Evolutionary conservation across 257 asterid species (phyloP), one percentile per base, ranked within the genome.

Genomic region (Solanum neorickii): DNA sequence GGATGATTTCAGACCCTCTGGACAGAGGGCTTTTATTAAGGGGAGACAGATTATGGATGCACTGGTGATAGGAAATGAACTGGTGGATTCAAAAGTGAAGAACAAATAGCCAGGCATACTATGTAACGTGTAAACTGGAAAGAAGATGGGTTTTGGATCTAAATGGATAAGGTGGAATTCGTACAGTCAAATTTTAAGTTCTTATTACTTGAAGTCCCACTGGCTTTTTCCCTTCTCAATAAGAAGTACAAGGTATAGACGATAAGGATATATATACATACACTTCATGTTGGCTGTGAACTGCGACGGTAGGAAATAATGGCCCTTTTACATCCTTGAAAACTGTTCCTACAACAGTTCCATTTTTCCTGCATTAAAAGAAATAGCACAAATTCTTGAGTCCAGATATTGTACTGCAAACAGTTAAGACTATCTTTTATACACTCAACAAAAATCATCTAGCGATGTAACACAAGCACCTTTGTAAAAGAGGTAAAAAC

Each of bases 221-320:
- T 56, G 65, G n/a, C 7, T 56, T 56, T 56, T 56, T 56, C 25
- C 65, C 65, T 56, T 56, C 65, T 56, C n/a, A 18, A 78, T 4
- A 27, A 27, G 13, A 5, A 27, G 60, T 80, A 27, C 27, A 80
- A 80, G 41, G 85, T 18, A 80, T 11, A 47, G 85, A 82, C 18
- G 9, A 49, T 47, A 82, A 82, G 68, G 69, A 49, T 27, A 31
- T 27, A 80, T 47, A 82, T 86, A 90, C 99, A 87, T 97, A 97
- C 99, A 93, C 98, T 92, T 97, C 99, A 93, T 92, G 90, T 89
- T 92, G 99, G 95, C 99, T 96, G 90, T 96, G 99, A 86, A 97
- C 99, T 52, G 99, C 94, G 87, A 97, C 94, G 14, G 99, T 97
- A 25, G 99, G 99, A 91, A 89, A 93, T 87, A 96, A 87, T 52